Base-by-base conservation (phyloP, 2,329 filamentous ascomycete genomes). In the Paracorniculantispora psalliotae region DNA sequence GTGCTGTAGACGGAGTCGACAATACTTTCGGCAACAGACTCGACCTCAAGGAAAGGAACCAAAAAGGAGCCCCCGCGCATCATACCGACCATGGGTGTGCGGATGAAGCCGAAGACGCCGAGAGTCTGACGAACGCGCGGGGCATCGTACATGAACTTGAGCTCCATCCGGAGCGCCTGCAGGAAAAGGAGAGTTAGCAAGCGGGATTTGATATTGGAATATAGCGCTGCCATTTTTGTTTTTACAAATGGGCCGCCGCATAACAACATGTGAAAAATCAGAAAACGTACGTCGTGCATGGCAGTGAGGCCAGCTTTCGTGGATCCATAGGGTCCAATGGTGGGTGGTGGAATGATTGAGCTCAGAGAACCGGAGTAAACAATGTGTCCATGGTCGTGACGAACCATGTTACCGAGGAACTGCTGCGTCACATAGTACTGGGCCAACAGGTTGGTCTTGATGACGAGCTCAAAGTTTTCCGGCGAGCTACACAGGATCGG, bases 311-410 rank as follows among this genome's bases (percentile, higher is more conserved):
- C 72, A 1, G 71, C 69, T 72, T 88, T 88, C 52, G 77, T 79
- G 2, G 81, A 77, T 0, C 77, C 74, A 67, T 88, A 89, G 66
- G 87, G 83, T 3, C 82, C 80, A 69, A 88, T 79, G 41, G 73
- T 76, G 1, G 83, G 78, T 0, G 80, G 77, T 4, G 79, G 73
- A 0, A 81, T 65, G 61, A 82, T 80, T 8, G 79, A 81, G 6
- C 83, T 84, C 60, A 83, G 74, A 2, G 79, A 83, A 7, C 85
- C 82, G 25, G 87, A 77, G 2, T 82, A 87, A 51, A 88, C 79
- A 44, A 89, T 73, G 72, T 87, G 85, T 6, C 86, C 86, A 68
- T 88, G 85, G 67, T 88, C 82, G 1, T 65, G 66, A 12, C 69
- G 66, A 26, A 83, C 72, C 79, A 89, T 86, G 21, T 74, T 66